These are phyloP conservation scores for Sphagnum contortum DNA, from an alignment of 225 moss, liverwort and hornwort genomes.

Conservation along the genomic window DNA sequence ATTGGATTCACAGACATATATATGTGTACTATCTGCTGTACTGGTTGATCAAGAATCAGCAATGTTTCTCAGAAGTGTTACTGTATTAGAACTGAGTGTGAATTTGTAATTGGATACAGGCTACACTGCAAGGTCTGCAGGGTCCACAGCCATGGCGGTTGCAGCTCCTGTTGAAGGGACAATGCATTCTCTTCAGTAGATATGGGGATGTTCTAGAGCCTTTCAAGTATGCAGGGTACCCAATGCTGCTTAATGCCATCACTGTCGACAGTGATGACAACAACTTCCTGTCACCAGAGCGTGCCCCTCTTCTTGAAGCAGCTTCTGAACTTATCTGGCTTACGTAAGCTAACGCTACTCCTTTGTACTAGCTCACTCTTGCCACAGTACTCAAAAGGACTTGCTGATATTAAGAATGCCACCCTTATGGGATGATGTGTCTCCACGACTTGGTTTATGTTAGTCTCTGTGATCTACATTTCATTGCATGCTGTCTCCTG, in stretches of 20 bases:
- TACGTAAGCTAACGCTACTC: constrained; percentile 44
- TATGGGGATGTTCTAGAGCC: constrained; percentile 84
- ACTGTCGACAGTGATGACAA: constrained; percentile 81
- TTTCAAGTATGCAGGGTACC: constrained; percentile 92
- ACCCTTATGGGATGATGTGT: no score
- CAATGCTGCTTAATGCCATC: constrained; percentile 87
- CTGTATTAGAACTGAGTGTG: background rate
- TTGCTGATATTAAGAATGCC: no score
- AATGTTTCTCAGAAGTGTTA: no score
- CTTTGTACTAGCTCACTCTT: background rate
- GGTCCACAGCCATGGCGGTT: constrained; percentile 94
- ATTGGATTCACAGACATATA: no score
- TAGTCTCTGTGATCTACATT: no score
- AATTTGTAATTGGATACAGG: constrained; percentile 35
- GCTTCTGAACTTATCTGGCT: constrained; percentile 90
- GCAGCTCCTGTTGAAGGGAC: constrained; percentile 79
- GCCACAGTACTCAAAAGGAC: background rate
- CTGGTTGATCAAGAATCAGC: no score
- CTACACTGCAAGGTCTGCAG: constrained; percentile 90
- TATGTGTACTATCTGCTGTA: no score
- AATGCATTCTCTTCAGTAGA: constrained; percentile 84
- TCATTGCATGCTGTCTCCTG: no score
- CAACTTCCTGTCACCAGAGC: constrained; percentile 78
- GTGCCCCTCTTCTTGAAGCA: constrained; percentile 76
- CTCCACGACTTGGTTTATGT: no score